Base-by-base conservation (phyloP, 1,284 basidiomycete species). In the Irpex sp. region DNA sequence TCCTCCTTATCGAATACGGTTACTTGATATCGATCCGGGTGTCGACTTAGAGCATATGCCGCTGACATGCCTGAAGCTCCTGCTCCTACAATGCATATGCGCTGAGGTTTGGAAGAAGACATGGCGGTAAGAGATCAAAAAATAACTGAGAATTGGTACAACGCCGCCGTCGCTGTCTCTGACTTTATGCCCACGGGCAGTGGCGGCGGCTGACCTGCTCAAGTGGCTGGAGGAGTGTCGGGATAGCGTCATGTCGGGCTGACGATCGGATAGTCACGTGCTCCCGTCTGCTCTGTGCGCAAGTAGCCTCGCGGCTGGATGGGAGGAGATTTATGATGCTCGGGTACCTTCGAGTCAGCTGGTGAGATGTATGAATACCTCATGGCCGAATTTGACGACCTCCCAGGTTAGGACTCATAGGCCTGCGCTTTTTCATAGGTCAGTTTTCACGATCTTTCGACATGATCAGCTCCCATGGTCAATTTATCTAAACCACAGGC, bases 21-120 rank as follows among this genome's bases (percentile, higher is more conserved):
- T 35, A 87, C 83, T 21, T 81, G 75, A 71, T 83, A 88, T 60
- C 75, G 77, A 66, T 85, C 83, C 0, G 86, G 82, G 68, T 84
- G 83, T 58, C 77, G 78, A 58, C 78, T 77, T 54, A 83, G 74
- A 9, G 82, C 80, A 64, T 86, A 84, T 4, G 86, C 85, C 58
- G 83, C 84, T 5, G 83, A 81, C 72, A 84, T 84, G 65, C 80
- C 85, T 5, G 79, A 70, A 74, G 79, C 80, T 56, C 80, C 85
- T 49, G 82, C 81, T 31, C 83, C 83, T 46, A 84, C 79, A 61
- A 84, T 76, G 67, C 81, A 76, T 31, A 83, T 76, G 39, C 76
- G 76, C 68, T 77, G 82, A 17, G 59, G 67, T 21, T 64, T 19
- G 13, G 66, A 39, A 35, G 57, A 53, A 1, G 65, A 64, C 13